Base-by-base conservation (phyloP, 805 yeast genomes). In the Saccharomycopsis capsularis region DNA sequence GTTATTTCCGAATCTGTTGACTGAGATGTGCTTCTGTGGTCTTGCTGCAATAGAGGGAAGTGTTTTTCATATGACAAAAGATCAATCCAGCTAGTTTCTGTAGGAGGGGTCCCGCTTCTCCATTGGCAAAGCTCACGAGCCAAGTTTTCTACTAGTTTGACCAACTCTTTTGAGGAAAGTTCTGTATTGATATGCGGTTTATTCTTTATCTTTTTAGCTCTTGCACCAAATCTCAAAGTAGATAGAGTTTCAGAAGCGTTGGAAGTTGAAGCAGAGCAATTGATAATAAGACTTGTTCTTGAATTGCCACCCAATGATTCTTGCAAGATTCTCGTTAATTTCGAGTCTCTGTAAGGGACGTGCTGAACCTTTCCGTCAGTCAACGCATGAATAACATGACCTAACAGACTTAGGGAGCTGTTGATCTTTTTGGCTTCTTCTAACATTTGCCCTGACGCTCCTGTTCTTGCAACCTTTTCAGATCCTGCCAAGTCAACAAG, bases 381-480 rank as follows among this genome's bases (percentile, higher is more conserved):
- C 42, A 90, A 73, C 0, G 88, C 77, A 57, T 85, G 79, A 38
- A 89, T 86, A 15, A 88, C 95, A 62, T 81, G 79, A 3, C 95
- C 95, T 48, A 89, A 68, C 0, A 89, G 75, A 4, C 88, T 79
- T 35, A 87, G 70, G 0, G 95, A 85, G 39, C 79, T 74, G 63
- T 89, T 90, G 57, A 89, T 84, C 53, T 82, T 85, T 59, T 85
- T 85, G 0, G 95, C 88, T 57, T 89, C 96, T 60, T 87, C 90
- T 5, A 85, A 66, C 1, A 81, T 73, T 56, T 78, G 79, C 1
- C 93, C 93, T 0, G 77, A 64, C 1, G 90, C 91, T 2, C 93
- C 91, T 0, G 93, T 79, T 55, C 80, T 82, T 50, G 79, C 79
- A 35, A 82, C 78, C 61, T 81, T 85, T 63, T 90, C 96, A 21